Percentiles rank a stretch among this genome's conserved stretches.
Conservation (phyloP, 2,329 filamentous ascomycete species). For the Talaromyces sp. region DNA sequence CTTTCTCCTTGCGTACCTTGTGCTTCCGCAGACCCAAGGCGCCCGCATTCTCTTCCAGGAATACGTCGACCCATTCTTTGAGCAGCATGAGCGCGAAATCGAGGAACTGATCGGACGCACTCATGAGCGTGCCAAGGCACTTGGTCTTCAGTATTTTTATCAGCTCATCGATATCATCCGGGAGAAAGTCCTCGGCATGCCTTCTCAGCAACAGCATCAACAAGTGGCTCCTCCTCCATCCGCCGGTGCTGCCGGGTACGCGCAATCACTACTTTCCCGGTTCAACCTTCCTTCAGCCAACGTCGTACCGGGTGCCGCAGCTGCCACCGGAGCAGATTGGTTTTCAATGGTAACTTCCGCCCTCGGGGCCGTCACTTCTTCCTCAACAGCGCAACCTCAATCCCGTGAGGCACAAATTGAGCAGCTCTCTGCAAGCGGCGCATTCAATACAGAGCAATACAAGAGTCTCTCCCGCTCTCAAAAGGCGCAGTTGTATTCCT, state of each 20-base stretch:
- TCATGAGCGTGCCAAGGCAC: constrained; percentile 72
- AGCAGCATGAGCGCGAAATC: constrained; percentile 80
- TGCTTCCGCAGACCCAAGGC: constrained; percentile 95
- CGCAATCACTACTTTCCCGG: constrained; percentile 74
- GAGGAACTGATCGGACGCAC: constrained; percentile 81
- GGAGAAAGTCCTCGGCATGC: constrained; percentile 73
- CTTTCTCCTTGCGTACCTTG: constrained; percentile 83
- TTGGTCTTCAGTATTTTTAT: constrained; percentile 73
- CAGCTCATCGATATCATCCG: constrained; percentile 67
- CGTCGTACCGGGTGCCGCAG: constrained; percentile 43
- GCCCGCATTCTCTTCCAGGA: constrained; percentile 79
- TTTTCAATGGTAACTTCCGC: constrained; percentile 74
- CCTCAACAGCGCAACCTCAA: constrained; percentile 26
- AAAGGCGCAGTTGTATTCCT: constrained; percentile 67
- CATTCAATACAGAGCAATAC: constrained; percentile 68
- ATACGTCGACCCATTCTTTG: constrained; percentile 82
- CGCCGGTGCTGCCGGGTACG: constrained; percentile 54
- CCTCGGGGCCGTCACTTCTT: constrained; percentile 58
- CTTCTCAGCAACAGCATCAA: constrained; percentile 53
- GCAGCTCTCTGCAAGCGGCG: constrained; percentile 56
- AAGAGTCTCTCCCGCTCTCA: constrained; percentile 59
- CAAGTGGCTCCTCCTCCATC: constrained; percentile 41
- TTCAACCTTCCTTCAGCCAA: constrained; percentile 70
- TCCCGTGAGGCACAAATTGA: constrained; percentile 41
- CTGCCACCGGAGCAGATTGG: constrained; percentile 56